Conservation (phyloP, 768 basidiomycete species). For the Russula sp. region DNA sequence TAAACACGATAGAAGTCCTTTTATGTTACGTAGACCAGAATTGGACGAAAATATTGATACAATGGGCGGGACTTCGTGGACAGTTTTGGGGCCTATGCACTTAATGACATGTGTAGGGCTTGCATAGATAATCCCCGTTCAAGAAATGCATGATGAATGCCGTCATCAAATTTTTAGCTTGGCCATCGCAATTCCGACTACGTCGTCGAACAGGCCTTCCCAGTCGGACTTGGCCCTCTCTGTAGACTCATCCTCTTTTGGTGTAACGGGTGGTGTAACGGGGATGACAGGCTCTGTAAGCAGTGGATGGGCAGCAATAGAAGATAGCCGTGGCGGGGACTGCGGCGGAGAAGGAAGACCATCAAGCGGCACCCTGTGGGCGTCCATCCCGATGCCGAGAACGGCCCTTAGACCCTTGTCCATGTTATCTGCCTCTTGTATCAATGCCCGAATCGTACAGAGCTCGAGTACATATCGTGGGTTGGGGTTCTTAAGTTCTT, state of each 20-base stretch:
- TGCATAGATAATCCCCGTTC: no score
- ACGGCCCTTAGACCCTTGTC: conserved; percentile 2
- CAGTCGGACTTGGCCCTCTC: conserved; percentile 66
- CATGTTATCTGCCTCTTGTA: conserved; percentile 17
- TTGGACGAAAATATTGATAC: not conserved
- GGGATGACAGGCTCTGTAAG: not conserved
- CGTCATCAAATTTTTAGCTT: not conserved
- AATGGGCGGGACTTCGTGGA: no score
- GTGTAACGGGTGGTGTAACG: not conserved
- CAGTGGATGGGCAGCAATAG: not conserved
- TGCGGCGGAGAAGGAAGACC: not conserved
- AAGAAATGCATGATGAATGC: no score
- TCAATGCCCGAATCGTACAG: conserved; percentile 17
- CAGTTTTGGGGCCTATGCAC: no score
- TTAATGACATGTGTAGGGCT: no score
- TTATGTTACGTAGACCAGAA: not conserved
- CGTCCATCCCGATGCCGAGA: not conserved
- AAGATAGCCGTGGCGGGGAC: not conserved
- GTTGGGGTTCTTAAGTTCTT: conserved; percentile 5
- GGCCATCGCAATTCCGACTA: conserved; percentile 19
- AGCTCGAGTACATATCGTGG: conserved; percentile 18
- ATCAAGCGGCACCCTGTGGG: not conserved
- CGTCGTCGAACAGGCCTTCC: conserved; percentile 47
- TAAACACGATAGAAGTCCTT: not conserved
- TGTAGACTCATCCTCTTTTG: conserved; percentile 33